Base-by-base conservation (phyloP, 495 filamentous ascomycete species). In the Penicillium bovifimosum region DNA sequence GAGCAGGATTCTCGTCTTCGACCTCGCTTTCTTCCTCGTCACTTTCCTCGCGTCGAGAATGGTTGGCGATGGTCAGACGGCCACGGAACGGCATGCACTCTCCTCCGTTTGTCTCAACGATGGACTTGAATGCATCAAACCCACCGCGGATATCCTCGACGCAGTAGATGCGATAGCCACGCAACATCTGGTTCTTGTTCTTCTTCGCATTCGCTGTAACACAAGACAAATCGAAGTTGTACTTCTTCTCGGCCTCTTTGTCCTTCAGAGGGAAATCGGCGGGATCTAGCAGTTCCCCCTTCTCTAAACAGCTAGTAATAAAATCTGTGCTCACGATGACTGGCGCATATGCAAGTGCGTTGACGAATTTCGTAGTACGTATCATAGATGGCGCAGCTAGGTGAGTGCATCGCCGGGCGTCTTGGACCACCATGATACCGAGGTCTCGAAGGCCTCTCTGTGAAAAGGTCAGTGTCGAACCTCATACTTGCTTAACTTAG, bases 351-450 rank as follows among this genome's bases (percentile, higher is more conserved):
- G 93, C 90, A 7, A 99, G 68, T 29, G 90, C 88, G 41, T 82
- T 82, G 36, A 96, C 84, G 62, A 99, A 99, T 59, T 99, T 99
- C 50, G 86, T 81, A 0, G 93, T 99, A 32, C 92, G 84, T 13
- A 96, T 79, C 54, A 97, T 81, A 7, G 79, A 74, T 1, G 93
- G 93, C 2, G 93, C 92, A 11, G 90, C 90, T 11, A 99, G 80
- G 66, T 96, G 86, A 50, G 88, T 86, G 69, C 86, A 93, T 36
- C 77, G 76, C n/a, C 75, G 74, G 9, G 81, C 80, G 55, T 96
- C 86, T 59, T 84, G 76, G 20, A 88, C 84, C 1, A 96, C 80
- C 60, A 84, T 74, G 47, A 99, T 87, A 26, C 95, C 95, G 16
- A 97, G 72, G 3, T 86, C 80, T 58, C 91, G 86, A 46, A 98